These are phyloP conservation scores for Cystofilobasidium macerans DNA, from an alignment of 768 basidiomycete species.

Conservation along the genomic window DNA sequence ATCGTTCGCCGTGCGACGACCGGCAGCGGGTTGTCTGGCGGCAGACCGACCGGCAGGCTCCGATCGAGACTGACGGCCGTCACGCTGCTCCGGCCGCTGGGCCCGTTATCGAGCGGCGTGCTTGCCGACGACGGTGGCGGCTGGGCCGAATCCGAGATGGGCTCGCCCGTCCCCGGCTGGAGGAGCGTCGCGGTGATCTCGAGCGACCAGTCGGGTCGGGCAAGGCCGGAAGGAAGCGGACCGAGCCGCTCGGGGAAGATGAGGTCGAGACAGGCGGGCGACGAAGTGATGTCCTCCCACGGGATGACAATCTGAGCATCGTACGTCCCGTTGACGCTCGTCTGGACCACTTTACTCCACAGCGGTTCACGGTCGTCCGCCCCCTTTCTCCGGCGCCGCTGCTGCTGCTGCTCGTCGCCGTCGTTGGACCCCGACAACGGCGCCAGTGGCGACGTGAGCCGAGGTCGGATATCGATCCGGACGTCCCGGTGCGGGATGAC, in stretches of 20 bases:
- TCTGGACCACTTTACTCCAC: constrained; percentile 10
- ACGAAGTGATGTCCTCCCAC: constrained; percentile 20
- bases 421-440: too few species aligned
- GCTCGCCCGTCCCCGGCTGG: background rate
- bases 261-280: constrained; percentile 15
- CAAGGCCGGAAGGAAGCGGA: background rate
- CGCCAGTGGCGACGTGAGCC: background rate
- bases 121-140: background rate
- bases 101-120: background rate
- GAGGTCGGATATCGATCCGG: constrained; percentile 29
- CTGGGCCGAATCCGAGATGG: constrained; percentile 2
- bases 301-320: constrained; percentile 13
- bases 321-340: constrained; percentile 22
- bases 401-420: background rate
- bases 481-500: constrained; percentile 31
- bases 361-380: background rate
- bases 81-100: background rate
- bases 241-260: constrained; percentile 21
- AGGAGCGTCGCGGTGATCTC: constrained; percentile 23
- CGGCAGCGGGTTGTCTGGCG: background rate
- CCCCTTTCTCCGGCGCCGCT: background rate
- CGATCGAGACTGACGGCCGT: background rate
- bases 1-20: background rate
- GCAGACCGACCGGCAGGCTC: background rate
- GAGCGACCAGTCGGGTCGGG: constrained; percentile 6